Evolutionary conservation across 257 asterid genomes (phyloP).

Genomic region (Nicotiana attenuata): DNA sequence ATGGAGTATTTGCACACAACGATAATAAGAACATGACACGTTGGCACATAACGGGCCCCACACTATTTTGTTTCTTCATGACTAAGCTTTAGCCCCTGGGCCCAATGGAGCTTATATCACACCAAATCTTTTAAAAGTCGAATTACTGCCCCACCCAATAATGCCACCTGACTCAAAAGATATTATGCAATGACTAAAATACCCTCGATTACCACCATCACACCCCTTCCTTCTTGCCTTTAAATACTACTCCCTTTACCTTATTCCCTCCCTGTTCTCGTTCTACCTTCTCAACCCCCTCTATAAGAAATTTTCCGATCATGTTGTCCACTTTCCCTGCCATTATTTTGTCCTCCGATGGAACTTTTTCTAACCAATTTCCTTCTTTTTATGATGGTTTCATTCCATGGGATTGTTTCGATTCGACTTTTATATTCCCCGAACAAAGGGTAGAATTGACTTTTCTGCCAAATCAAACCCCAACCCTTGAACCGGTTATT

Average conservation of each 20-base stretch:
- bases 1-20: neutral
- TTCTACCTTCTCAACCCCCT: conserved; percentile 19
- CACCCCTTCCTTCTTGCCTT: conserved; percentile 11
- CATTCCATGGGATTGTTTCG: conserved; percentile 40
- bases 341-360: conserved; percentile 22
- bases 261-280: conserved; percentile 57
- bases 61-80: conserved; percentile 59
- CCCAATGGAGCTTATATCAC: conserved; percentile 18
- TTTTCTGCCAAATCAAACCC: conserved; percentile 9
- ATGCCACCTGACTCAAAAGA: conserved; percentile 73
- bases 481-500: conserved; percentile 31
- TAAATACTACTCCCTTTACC: conserved; percentile 49
- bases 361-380: conserved; percentile 19
- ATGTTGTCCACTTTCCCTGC: conserved; percentile 56
- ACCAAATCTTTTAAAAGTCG: conserved; percentile 20
- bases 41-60: conserved; percentile 12
- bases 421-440: conserved; percentile 17
- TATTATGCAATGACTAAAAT: conserved; percentile 20
- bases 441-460: conserved; percentile 14
- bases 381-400: conserved; percentile 46
- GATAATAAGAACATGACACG: conserved; percentile 17
- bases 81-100: conserved; percentile 46
- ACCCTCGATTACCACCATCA: conserved; percentile 34
- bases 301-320: conserved; percentile 29
- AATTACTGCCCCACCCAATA: conserved; percentile 30